Base-by-base conservation (phyloP, 2,329 filamentous ascomycete species). In the Apiospora hydei region DNA sequence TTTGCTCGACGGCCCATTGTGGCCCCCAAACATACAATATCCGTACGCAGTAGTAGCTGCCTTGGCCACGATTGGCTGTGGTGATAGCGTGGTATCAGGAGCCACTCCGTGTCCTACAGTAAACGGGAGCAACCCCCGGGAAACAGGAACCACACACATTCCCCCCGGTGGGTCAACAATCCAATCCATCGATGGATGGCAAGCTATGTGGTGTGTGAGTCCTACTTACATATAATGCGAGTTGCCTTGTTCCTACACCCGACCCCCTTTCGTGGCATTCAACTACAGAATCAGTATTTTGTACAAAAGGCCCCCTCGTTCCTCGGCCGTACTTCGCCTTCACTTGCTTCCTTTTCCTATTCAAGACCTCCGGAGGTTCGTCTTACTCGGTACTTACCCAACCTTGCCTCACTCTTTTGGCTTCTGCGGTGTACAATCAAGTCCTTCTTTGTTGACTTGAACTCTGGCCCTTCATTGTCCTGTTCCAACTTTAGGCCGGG, bases 391-490 rank as follows among this genome's bases (percentile, higher is more conserved):
- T 41, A 14, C 57, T 34, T 41, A 14, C 57, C 57, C 57, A 64
- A 24, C 57, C 57, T n/a, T 64, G 57, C 57, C 57, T 64, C 57
- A 64, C 34, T 64, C 57, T 64, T 41, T 64, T 64, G 57, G 57
- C 57, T 18, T n/a, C 34, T 34, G 34, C 10, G 30, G 53, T 68
- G 49, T 72, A 64, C 71, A 71, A 73, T 73, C 67, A 21, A 67
- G 74, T 46, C 72, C 79, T 77, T 78, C 77, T 74, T 67, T 74
- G 77, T 68, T 73, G 75, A 73, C 77, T 57, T 34, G 26, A n/a
- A 21, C 57, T 18, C 44, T 67, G 70, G 66, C 51, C 38, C 21
- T 34, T 41, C 8, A 61, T 69, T 57, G 24, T 16, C n/a, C 53
- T 30, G 6, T 18, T 57, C 18, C 30, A 10, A 49, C 7, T 2